These are phyloP conservation scores for Clausena lansium DNA, from an alignment of 345 rosid genomes.

Conservation along the genomic window DNA sequence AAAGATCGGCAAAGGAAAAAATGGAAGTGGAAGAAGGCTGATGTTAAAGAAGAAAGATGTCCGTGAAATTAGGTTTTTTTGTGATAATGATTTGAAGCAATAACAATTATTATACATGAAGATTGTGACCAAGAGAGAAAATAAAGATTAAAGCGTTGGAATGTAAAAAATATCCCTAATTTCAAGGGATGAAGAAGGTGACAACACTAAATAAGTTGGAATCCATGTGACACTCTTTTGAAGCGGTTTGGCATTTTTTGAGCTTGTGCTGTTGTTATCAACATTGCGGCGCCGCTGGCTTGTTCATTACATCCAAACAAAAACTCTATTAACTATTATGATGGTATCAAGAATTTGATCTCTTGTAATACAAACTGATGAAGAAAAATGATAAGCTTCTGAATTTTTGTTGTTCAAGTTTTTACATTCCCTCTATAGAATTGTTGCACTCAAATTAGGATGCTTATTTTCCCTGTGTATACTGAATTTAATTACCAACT, in stretches of 20 bases:
- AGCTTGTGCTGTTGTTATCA: conserved; percentile 20
- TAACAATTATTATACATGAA: not conserved
- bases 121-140: not conserved
- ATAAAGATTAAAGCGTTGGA: not conserved
- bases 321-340: too few relatives aligned
- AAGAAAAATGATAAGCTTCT: conserved; percentile 3
- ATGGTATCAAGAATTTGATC: not conserved
- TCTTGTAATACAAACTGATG: not conserved
- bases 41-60: conserved; percentile 16
- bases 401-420: not conserved
- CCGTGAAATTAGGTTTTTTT: conserved; percentile 30
- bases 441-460: not conserved
- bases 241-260: conserved; percentile 22
- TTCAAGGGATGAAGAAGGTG: conserved; percentile 17
- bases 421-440: too few relatives aligned
- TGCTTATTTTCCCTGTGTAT: not conserved
- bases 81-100: conserved; percentile 5
- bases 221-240: conserved; percentile 23
- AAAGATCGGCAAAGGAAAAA: not conserved
- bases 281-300: conserved; percentile 12
- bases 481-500: not conserved
- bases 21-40: not conserved
- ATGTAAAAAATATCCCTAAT: conserved; percentile 2
- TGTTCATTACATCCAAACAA: not conserved
- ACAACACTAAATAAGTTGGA: conserved; percentile 15